A percentile compares a stretch with the other conserved stretches of the same genome.
These are phyloP conservation scores for Xylogone sp. DNA, from an alignment of 2,329 filamentous ascomycete species.

Conservation along the genomic window DNA sequence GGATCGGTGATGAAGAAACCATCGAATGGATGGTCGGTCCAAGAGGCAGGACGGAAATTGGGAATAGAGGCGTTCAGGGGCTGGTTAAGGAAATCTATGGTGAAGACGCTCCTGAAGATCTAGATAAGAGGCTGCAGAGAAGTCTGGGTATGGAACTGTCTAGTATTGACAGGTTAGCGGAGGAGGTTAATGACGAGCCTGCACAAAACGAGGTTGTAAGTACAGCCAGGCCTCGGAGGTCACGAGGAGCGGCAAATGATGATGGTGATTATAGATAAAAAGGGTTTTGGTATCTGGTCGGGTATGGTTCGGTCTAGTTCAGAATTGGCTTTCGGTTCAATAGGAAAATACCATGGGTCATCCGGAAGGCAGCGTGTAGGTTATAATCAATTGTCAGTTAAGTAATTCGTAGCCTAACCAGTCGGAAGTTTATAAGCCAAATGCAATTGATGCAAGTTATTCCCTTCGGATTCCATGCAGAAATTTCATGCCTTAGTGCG, in stretches of 20 bases:
- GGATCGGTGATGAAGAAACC: slow-evolving; percentile 65
- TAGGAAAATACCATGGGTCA: too few species aligned
- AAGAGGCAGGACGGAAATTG: slow-evolving; percentile 81
- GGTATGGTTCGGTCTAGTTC: too few species aligned
- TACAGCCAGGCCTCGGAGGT: not conserved
- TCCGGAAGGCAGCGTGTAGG: too few species aligned
- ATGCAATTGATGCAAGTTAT: too few species aligned
- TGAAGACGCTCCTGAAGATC: slow-evolving; percentile 42
- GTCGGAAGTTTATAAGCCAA: too few species aligned
- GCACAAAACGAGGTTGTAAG: not conserved
- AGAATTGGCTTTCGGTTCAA: too few species aligned
- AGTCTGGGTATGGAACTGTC: slow-evolving; percentile 52
- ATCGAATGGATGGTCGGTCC: slow-evolving; percentile 83
- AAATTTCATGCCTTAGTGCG: too few species aligned
- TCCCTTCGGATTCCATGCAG: too few species aligned
- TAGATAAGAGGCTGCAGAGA: slow-evolving; percentile 56
- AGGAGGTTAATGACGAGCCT: slow-evolving; percentile 10
- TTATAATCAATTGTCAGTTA: too few species aligned
- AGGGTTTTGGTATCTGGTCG: too few species aligned
- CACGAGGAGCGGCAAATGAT: not conserved
- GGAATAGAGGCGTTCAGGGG: slow-evolving; percentile 68
- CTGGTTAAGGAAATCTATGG: slow-evolving; percentile 63
- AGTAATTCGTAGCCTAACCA: too few species aligned
- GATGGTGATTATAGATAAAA: not conserved
- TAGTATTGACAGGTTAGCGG: slow-evolving; percentile 4